phyloP scores from a whole-genome alignment of 2,329 filamentous ascomycete genomes.

The Fusarium virguliforme region DNA sequence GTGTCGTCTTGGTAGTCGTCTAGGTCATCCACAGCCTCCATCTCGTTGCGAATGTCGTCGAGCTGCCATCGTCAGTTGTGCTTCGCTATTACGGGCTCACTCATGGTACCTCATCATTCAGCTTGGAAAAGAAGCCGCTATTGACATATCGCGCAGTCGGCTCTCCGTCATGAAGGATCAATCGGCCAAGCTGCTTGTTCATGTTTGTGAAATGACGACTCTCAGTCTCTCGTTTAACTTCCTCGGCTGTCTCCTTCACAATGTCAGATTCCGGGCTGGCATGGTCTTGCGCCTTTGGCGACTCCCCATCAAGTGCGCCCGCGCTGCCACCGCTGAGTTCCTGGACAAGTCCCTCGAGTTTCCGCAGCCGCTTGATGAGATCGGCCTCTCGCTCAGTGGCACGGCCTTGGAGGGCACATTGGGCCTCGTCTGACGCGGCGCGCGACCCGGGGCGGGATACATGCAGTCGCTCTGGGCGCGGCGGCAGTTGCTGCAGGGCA shows the following conservation, averaged over 20 bases:
- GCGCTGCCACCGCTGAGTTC: slow-evolving; percentile 68
- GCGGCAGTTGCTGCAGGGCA: slow-evolving; percentile 69
- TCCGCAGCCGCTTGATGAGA: slow-evolving; percentile 78
- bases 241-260: slow-evolving; percentile 35
- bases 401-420: slow-evolving; percentile 67
- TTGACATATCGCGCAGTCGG: slow-evolving; percentile 81
- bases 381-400: slow-evolving; percentile 75
- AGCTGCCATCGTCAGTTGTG: slow-evolving; percentile 28
- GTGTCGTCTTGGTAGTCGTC: slow-evolving; percentile 34
- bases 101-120: slow-evolving; percentile 77
- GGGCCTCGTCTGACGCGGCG: slow-evolving; percentile 74
- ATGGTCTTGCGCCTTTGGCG: slow-evolving; percentile 11
- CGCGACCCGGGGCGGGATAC: slow-evolving; percentile 81
- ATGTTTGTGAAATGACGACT: slow-evolving; percentile 62
- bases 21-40: slow-evolving; percentile 34
- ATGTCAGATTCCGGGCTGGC: slow-evolving; percentile 16
- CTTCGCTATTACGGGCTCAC: not conserved
- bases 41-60: slow-evolving; percentile 40
- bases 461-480: slow-evolving; percentile 79
- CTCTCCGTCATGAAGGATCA: slow-evolving; percentile 79
- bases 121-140: slow-evolving; percentile 81
- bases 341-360: slow-evolving; percentile 82
- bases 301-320: slow-evolving; percentile 5
- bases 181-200: slow-evolving; percentile 63
- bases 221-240: slow-evolving; percentile 43